These are phyloP conservation scores for Mycena rebaudengoi DNA, from an alignment of 768 basidiomycete species.

Conservation along the genomic window DNA sequence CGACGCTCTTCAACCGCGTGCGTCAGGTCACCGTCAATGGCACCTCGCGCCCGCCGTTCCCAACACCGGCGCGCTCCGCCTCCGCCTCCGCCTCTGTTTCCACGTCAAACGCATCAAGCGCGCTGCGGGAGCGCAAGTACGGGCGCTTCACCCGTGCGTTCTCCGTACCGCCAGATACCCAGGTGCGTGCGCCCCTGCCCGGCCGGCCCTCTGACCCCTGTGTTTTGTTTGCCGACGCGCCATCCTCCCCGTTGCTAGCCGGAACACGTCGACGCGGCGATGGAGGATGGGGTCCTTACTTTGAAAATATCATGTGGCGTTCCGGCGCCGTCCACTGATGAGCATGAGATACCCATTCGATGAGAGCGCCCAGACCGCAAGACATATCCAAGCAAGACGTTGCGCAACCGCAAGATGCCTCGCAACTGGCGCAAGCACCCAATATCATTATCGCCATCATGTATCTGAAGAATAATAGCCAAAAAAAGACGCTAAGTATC, in stretches of 20 bases:
- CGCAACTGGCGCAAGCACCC: too few relatives aligned
- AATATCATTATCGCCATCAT: too few relatives aligned
- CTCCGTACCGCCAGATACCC: constrained; percentile 62
- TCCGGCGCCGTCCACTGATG: constrained; percentile 52
- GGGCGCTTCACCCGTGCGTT: constrained; percentile 60
- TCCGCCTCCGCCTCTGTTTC: too few relatives aligned
- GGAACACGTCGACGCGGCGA: constrained; percentile 60
- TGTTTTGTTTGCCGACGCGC: constrained; percentile 25
- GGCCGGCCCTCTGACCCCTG: constrained; percentile 21
- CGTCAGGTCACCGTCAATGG: constrained; percentile 70
- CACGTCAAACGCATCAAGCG: too few relatives aligned
- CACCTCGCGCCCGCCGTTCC: constrained; percentile 49
- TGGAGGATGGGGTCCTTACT: constrained; percentile 69
- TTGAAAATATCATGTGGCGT: constrained; percentile 62
- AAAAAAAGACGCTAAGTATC: too few relatives aligned
- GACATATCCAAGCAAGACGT: too few relatives aligned
- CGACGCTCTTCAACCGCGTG: constrained; percentile 67
- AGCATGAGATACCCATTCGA: constrained; percentile 59
- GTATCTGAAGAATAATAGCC: too few relatives aligned
- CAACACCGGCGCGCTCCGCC: constrained; percentile 12
- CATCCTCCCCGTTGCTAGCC: constrained; percentile 44
- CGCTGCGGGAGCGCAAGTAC: constrained; percentile 56
- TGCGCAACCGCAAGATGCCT: too few relatives aligned
- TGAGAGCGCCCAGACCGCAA: too few relatives aligned
- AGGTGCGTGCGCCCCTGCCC: constrained; percentile 53